Evolutionary conservation across 768 basidiomycete species (phyloP).

Genomic region (Cystofilobasidium macerans): DNA sequence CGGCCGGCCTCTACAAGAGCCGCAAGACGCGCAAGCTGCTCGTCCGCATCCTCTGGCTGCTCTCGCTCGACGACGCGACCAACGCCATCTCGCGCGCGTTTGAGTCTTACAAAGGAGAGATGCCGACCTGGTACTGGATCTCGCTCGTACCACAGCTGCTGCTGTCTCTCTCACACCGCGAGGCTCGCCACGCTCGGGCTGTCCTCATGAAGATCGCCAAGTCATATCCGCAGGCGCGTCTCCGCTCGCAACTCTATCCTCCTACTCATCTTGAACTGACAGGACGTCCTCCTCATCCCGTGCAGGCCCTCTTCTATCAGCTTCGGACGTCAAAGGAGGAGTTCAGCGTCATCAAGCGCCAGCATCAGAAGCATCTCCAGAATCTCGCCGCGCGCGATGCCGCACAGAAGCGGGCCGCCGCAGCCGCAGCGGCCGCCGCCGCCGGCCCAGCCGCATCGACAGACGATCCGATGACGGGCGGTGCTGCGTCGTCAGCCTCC

Average conservation of each 20-base stretch:
- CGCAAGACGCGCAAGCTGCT: slow-evolving; percentile 85
- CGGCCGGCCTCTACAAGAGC: slow-evolving; percentile 87
- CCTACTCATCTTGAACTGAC: background rate
- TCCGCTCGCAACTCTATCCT: background rate
- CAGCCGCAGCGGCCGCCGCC: slow-evolving; percentile 23
- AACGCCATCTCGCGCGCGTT: slow-evolving; percentile 45
- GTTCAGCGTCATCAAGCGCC: slow-evolving; percentile 40
- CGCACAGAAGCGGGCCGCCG: slow-evolving; percentile 7
- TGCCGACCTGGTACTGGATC: slow-evolving; percentile 98
- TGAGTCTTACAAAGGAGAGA: slow-evolving; percentile 90
- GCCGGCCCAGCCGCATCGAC: background rate
- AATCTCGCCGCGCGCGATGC: slow-evolving; percentile 18
- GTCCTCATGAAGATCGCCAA: slow-evolving; percentile 82
- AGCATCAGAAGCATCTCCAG: slow-evolving; percentile 29
- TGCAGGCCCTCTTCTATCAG: slow-evolving; percentile 86
- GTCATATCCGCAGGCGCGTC: slow-evolving; percentile 72
- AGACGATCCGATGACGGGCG: slow-evolving; percentile 11
- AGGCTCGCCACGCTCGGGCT: slow-evolving; percentile 83
- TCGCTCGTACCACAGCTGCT: slow-evolving; percentile 90
- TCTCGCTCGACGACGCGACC: slow-evolving; percentile 72
- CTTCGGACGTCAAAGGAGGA: slow-evolving; percentile 75
- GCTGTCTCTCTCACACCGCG: slow-evolving; percentile 74
- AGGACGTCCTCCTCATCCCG: background rate
- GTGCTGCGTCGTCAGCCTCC: background rate
- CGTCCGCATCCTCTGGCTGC: slow-evolving; percentile 85